These are phyloP conservation scores for Stagonosporopsis tanaceti DNA, from an alignment of 2,329 filamentous ascomycete species.

Conservation along the genomic window DNA sequence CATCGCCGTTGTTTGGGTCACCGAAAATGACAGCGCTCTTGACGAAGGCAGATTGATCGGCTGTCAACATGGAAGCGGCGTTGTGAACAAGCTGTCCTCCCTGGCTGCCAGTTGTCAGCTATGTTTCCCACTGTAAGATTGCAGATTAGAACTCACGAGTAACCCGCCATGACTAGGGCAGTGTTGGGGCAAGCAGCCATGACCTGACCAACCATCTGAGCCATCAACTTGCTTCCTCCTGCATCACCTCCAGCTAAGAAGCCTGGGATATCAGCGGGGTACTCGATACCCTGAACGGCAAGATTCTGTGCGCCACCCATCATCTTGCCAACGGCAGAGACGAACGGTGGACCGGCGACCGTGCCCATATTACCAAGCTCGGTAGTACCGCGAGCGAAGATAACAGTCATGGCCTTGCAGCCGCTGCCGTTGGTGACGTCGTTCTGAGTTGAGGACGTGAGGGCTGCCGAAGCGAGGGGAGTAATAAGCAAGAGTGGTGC, in stretches of 20 bases:
- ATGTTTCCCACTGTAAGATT: background rate
- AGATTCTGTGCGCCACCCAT: slow-evolving; percentile 55
- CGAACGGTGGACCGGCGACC: slow-evolving; percentile 60
- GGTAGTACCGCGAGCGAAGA: slow-evolving; percentile 65
- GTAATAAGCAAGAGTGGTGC: slow-evolving; percentile 21
- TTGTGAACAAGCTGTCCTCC: slow-evolving; percentile 57
- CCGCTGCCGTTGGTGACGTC: slow-evolving; percentile 38
- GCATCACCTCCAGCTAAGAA: slow-evolving; percentile 58
- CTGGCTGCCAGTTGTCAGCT: slow-evolving; percentile 35
- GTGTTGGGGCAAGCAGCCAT: slow-evolving; percentile 55
- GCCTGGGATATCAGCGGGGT: slow-evolving; percentile 56
- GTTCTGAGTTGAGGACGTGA: slow-evolving; percentile 35
- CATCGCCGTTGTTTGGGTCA: slow-evolving; percentile 47
- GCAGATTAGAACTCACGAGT: slow-evolving; percentile 51
- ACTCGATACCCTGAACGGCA: slow-evolving; percentile 64
- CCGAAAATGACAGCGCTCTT: slow-evolving; percentile 48
- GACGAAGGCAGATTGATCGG: slow-evolving; percentile 34
- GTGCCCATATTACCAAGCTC: slow-evolving; percentile 62
- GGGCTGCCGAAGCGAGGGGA: slow-evolving; percentile 25
- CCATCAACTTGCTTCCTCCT: slow-evolving; percentile 56
- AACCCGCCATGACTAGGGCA: slow-evolving; percentile 57
- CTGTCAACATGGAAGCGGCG: slow-evolving; percentile 46
- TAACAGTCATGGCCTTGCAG: slow-evolving; percentile 60
- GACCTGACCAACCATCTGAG: slow-evolving; percentile 50
- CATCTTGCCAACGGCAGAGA: slow-evolving; percentile 53